These are phyloP conservation scores for Platanthera guangdongensis DNA, from an alignment of 106 monocot species.

Conservation along the genomic window DNA sequence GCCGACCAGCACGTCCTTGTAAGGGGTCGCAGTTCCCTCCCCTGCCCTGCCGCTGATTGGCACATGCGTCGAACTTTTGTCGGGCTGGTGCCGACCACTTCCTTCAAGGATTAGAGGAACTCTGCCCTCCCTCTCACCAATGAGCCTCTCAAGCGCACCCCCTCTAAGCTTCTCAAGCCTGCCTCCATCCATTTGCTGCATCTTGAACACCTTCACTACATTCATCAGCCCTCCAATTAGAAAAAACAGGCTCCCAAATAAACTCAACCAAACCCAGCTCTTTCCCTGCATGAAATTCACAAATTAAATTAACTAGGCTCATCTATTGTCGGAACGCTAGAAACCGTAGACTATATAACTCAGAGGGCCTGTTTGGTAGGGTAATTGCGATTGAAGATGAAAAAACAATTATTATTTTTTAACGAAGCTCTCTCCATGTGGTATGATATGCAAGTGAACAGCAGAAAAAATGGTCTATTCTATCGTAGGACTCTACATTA, in stretches of 20 bases:
- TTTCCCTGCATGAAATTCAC: constrained; percentile 29
- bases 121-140: constrained; percentile 42
- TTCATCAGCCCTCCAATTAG: constrained; percentile 58
- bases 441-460: too few relatives aligned
- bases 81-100: background rate
- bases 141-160: constrained; percentile 52
- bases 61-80: background rate
- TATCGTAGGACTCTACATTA: too few relatives aligned
- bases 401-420: too few relatives aligned
- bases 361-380: too few relatives aligned
- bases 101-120: constrained; percentile 50
- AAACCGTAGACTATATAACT: too few relatives aligned
- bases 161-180: constrained; percentile 81
- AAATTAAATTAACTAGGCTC: background rate
- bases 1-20: constrained; percentile 52
- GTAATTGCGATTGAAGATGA: too few relatives aligned
- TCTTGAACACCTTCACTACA: constrained; percentile 76
- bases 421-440: too few relatives aligned
- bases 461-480: too few relatives aligned
- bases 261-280: constrained; percentile 54
- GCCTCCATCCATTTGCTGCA: constrained; percentile 59
- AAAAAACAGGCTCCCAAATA: constrained; percentile 60
- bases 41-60: too few relatives aligned
- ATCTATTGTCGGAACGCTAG: too few relatives aligned
- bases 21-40: constrained; percentile 10